phyloP scores from a whole-genome alignment of 305 asterid species.

The Rubia balearica region DNA sequence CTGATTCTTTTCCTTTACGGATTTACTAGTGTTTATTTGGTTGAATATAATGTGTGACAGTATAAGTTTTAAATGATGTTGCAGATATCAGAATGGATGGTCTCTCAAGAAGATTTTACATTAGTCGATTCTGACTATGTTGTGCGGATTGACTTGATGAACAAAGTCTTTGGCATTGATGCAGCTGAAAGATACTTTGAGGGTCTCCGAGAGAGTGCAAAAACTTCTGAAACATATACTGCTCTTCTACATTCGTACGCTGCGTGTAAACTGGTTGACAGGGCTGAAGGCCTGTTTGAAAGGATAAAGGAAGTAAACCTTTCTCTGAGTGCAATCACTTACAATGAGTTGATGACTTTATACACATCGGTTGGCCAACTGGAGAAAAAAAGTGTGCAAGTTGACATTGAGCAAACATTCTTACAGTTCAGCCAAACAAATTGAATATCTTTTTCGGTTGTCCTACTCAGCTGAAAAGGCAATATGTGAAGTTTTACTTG shows the following conservation, averaged over 20 bases:
- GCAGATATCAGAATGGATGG: slow-evolving; percentile 95
- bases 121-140: slow-evolving; percentile 76
- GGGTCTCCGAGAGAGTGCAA: slow-evolving; percentile 50
- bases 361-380: slow-evolving; percentile 77
- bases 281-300: slow-evolving; percentile 60
- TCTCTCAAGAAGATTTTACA: slow-evolving; percentile 52
- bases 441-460: too few species aligned
- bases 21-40: background rate
- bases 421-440: too few species aligned
- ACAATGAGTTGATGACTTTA: slow-evolving; percentile 85
- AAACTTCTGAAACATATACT: slow-evolving; percentile 74
- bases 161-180: slow-evolving; percentile 79
- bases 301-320: slow-evolving; percentile 54
- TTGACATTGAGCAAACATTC: too few species aligned
- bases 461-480: too few species aligned
- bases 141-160: slow-evolving; percentile 68
- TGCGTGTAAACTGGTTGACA: slow-evolving; percentile 44
- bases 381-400: too few species aligned
- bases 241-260: slow-evolving; percentile 93
- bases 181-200: slow-evolving; percentile 91
- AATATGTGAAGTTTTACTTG: too few species aligned
- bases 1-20: background rate
- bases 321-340: slow-evolving; percentile 58
- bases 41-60: slow-evolving; percentile 5
- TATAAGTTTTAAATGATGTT: slow-evolving; percentile 21